These are phyloP conservation scores for Hyaloperonospora brassicae DNA, from an alignment of 352 stramenopile genomes.

Conservation along the genomic window DNA sequence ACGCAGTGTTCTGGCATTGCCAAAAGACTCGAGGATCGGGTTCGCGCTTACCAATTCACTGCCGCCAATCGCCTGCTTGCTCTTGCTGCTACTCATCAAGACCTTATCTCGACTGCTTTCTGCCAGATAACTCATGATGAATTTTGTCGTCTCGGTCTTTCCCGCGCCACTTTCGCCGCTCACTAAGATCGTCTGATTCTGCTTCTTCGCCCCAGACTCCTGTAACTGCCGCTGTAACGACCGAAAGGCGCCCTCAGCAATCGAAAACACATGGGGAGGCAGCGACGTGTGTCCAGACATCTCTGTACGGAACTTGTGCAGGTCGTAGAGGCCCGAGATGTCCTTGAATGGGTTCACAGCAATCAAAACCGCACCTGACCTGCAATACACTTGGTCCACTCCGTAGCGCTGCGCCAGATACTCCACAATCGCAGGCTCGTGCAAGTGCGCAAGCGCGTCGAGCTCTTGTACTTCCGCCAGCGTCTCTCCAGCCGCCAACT, in stretches of 20 bases:
- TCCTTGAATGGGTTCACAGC: conserved; percentile 78
- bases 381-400: conserved; percentile 70
- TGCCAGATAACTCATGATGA: conserved; percentile 69
- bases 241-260: conserved; percentile 65
- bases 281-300: conserved; percentile 27
- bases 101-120: conserved; percentile 12
- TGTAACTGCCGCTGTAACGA: conserved; percentile 38
- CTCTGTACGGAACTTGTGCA: conserved; percentile 31
- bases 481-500: conserved; percentile 23
- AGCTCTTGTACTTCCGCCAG: conserved; percentile 62
- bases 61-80: conserved; percentile 34
- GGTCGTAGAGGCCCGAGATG: conserved; percentile 58
- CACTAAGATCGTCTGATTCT: conserved; percentile 92
- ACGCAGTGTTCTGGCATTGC: conserved; percentile 64
- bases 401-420: conserved; percentile 68
- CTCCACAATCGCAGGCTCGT: conserved; percentile 75
- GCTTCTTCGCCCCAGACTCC: conserved; percentile 43
- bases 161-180: conserved; percentile 92
- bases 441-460: conserved; percentile 63
- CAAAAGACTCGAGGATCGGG: conserved; percentile 82
- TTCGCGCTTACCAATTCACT: conserved; percentile 73
- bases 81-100: conserved; percentile 7
- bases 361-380: conserved; percentile 61
- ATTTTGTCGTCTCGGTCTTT: conserved; percentile 96
- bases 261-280: conserved; percentile 74